Conservation (phyloP, 1,139 yeast genomes). For the Citeromyces hawaiiensis region DNA sequence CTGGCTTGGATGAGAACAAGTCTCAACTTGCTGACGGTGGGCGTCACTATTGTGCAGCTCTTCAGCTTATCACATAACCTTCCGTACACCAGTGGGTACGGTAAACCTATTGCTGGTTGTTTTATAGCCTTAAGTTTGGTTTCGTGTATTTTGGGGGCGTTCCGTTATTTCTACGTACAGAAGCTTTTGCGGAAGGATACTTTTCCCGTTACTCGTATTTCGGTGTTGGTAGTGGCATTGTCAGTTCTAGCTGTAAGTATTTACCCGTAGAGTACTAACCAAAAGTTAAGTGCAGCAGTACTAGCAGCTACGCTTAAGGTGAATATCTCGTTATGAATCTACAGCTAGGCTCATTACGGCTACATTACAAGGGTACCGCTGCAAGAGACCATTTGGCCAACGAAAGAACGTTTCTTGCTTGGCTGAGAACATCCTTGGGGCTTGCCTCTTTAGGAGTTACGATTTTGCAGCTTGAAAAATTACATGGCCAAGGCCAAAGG, state of each 20-base stretch:
- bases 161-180: slow-evolving; percentile 32
- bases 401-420: slow-evolving; percentile 21
- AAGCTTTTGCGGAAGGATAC: slow-evolving; percentile 24
- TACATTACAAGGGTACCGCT: slow-evolving; percentile 33
- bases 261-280: neutral
- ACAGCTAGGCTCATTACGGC: slow-evolving; percentile 17
- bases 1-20: slow-evolving; percentile 67
- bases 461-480: slow-evolving; percentile 34
- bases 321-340: neutral
- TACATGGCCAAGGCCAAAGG: slow-evolving; percentile 9
- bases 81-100: slow-evolving; percentile 4
- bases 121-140: slow-evolving; percentile 26
- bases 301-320: neutral
- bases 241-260: neutral
- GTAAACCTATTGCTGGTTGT: slow-evolving; percentile 14
- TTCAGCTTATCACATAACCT: neutral
- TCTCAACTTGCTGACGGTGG: slow-evolving; percentile 33
- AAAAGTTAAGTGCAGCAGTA: neutral
- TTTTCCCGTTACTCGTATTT: slow-evolving; percentile 35
- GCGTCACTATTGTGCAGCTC: slow-evolving; percentile 36
- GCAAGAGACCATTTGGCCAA: slow-evolving; percentile 32
- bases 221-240: neutral
- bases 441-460: slow-evolving; percentile 47
- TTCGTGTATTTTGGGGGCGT: slow-evolving; percentile 25
- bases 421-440: slow-evolving; percentile 28